phyloP scores from a whole-genome alignment of 2,329 filamentous ascomycete genomes.

The Fusarium incarnatum region DNA sequence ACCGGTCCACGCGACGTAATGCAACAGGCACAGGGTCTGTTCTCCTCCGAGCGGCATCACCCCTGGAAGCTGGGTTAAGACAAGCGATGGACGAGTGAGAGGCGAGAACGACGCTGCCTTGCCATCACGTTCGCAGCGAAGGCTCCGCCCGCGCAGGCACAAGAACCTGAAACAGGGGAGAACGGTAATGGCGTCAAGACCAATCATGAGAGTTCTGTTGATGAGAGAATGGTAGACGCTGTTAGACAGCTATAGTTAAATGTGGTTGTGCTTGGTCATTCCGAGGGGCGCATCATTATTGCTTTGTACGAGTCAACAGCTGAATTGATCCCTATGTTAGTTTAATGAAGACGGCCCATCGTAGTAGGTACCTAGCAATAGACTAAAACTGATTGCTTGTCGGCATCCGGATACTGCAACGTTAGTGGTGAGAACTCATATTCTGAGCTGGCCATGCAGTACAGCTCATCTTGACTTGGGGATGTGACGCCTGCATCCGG shows the following conservation, averaged over 20 bases:
- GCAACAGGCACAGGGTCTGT: conserved; percentile 9
- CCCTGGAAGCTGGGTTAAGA: not conserved
- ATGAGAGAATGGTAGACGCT: not conserved
- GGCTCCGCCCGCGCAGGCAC: conserved; percentile 36
- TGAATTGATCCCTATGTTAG: not conserved
- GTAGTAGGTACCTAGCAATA: not conserved
- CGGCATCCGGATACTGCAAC: not conserved
- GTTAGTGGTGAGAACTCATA: not conserved
- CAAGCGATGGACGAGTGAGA: not conserved
- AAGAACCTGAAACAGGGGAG: conserved; percentile 44
- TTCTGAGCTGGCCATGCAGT: conserved; percentile 32
- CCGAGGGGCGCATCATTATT: not conserved
- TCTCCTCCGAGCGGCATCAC: not conserved
- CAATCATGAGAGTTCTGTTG: conserved; percentile 24
- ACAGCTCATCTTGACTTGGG: conserved; percentile 41
- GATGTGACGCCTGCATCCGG: conserved; percentile 26
- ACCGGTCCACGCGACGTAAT: conserved; percentile 27
- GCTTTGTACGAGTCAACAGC: not conserved
- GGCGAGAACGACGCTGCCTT: not conserved
- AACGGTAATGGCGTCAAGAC: conserved; percentile 29
- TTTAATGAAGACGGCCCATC: not conserved
- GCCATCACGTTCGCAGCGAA: conserved; percentile 14
- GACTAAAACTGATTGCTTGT: not conserved
- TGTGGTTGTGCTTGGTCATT: not conserved
- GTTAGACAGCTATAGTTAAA: not conserved